phyloP scores from a whole-genome alignment of 2,329 filamentous ascomycete species.

The Aurifilum marmelostoma region DNA sequence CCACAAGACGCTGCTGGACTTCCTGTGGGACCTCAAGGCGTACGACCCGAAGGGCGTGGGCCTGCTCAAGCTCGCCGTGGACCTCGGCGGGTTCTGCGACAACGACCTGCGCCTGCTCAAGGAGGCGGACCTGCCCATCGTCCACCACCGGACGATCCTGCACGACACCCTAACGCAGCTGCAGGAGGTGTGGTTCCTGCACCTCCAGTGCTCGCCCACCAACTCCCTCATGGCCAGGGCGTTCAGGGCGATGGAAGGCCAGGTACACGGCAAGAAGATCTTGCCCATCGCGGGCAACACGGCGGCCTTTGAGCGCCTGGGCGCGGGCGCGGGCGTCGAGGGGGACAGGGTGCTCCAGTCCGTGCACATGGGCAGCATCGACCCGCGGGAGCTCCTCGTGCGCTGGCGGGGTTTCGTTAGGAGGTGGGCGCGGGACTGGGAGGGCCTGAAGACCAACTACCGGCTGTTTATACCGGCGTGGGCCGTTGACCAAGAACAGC shows the following conservation, averaged over 20 bases:
- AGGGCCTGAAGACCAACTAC: conserved; percentile 17
- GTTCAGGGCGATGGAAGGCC: too few species aligned
- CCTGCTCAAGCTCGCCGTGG: conserved; percentile 15
- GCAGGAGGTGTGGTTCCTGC: conserved; percentile 24
- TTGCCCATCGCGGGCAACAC: neutral
- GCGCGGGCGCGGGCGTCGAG: conserved; percentile 1
- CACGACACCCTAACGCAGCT: conserved; percentile 28
- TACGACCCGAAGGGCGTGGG: conserved; percentile 24
- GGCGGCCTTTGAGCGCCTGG: conserved; percentile 3
- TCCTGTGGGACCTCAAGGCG: conserved; percentile 28
- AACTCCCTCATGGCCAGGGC: neutral
- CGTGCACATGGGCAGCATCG: conserved; percentile 16
- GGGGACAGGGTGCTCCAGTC: conserved; percentile 1
- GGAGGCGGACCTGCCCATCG: conserved; percentile 17
- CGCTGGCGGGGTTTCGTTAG: conserved; percentile 22
- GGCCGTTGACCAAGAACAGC: neutral
- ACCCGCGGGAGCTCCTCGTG: conserved; percentile 23
- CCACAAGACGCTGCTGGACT: conserved; percentile 22
- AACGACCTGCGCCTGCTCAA: conserved; percentile 20
- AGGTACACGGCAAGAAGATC: neutral
- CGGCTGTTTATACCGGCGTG: conserved; percentile 2
- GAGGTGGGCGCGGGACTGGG: conserved; percentile 14
- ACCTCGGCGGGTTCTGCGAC: conserved; percentile 5
- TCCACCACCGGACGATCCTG: conserved; percentile 29
- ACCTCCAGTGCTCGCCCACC: neutral